Conservation (phyloP, 2,329 filamentous ascomycete genomes). For the Aureobasidium sp. region DNA sequence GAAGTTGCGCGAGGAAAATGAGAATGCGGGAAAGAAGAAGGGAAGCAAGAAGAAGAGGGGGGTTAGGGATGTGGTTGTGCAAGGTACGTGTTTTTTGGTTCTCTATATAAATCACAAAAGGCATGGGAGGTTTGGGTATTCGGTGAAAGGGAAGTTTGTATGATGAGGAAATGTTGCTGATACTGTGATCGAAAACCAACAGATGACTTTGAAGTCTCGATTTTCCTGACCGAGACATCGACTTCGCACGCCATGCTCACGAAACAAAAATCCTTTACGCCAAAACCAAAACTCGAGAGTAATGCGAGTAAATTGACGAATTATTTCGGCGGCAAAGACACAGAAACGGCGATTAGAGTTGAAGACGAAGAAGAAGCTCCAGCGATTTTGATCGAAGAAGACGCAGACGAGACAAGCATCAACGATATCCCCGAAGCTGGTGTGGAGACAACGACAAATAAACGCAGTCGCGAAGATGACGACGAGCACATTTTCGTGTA, state of each 20-base stretch:
- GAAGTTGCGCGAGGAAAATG: slow-evolving; percentile 81
- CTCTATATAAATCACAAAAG: too few species aligned
- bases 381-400: slow-evolving; percentile 44
- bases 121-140: too few species aligned
- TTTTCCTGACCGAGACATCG: slow-evolving; percentile 82
- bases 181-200: too few species aligned
- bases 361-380: slow-evolving; percentile 41
- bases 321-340: slow-evolving; percentile 36
- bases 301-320: slow-evolving; percentile 42
- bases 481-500: slow-evolving; percentile 31
- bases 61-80: slow-evolving; percentile 79
- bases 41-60: slow-evolving; percentile 57
- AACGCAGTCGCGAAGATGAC: slow-evolving; percentile 20
- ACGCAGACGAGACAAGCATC: slow-evolving; percentile 37
- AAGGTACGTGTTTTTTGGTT: slow-evolving; percentile 50
- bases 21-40: slow-evolving; percentile 52
- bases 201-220: slow-evolving; percentile 94
- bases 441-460: slow-evolving; percentile 17
- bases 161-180: not conserved
- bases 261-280: slow-evolving; percentile 68
- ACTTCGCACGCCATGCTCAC: slow-evolving; percentile 80
- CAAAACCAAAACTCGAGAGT: slow-evolving; percentile 37
- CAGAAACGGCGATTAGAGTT: slow-evolving; percentile 37
- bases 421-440: slow-evolving; percentile 49
- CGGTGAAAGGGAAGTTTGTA: too few species aligned